Evolutionary conservation across 129 eudicot genomes (phyloP).

Genomic region (Tagetes erecta): DNA sequence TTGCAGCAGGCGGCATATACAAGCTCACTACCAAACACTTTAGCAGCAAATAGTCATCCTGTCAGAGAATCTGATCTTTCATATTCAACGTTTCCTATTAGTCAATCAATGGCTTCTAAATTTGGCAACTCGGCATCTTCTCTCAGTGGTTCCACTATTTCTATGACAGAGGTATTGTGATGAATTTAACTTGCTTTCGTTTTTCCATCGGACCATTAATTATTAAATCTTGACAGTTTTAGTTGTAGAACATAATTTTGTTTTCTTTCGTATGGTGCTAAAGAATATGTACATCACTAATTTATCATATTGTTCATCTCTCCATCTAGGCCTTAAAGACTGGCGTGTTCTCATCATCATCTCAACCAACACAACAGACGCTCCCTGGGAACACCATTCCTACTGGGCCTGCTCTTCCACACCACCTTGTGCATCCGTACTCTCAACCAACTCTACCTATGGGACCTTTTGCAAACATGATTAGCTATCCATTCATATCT

Average conservation of each 20-base stretch:
- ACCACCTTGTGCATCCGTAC: conserved; percentile 80
- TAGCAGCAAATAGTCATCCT: conserved; percentile 71
- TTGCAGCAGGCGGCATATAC: conserved; percentile 50
- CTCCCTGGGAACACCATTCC: conserved; percentile 58
- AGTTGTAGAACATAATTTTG: background rate
- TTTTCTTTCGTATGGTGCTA: background rate
- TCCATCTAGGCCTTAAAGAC: conserved; percentile 66
- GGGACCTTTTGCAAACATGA: conserved; percentile 83
- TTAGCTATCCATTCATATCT: conserved; percentile 75
- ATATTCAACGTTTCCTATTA: conserved; percentile 67
- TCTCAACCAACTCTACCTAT: conserved; percentile 80
- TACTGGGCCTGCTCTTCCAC: conserved; percentile 77
- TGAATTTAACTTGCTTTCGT: conserved; percentile 8
- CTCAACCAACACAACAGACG: conserved; percentile 67
- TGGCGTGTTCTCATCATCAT: conserved; percentile 62
- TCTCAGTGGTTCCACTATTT: conserved; percentile 60
- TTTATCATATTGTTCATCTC: conserved; percentile 9
- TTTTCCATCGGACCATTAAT: background rate
- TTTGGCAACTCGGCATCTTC: conserved; percentile 64
- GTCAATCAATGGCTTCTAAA: conserved; percentile 71
- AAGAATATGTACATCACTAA: background rate
- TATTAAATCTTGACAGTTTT: background rate
- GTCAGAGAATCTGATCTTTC: conserved; percentile 76
- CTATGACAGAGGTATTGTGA: conserved; percentile 74
- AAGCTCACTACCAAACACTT: conserved; percentile 60